Percentiles rank a stretch among this genome's conserved stretches.
Conservation (phyloP, 352 stramenopile genomes). For the Phytophthora cactorum region DNA sequence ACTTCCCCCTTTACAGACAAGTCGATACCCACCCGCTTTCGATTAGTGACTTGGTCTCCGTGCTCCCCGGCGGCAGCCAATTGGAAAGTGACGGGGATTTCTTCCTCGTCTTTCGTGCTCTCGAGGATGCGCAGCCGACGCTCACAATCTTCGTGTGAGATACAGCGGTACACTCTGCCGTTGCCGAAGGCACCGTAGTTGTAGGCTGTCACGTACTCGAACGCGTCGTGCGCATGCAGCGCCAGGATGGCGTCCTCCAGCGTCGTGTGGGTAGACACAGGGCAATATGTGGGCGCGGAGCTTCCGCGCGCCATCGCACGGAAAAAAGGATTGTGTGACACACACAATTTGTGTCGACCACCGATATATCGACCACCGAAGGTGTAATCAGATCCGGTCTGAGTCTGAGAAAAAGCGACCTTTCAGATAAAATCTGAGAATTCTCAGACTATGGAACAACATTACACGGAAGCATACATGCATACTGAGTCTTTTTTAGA, state of each 20-base stretch:
- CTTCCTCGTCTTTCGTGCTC: slow-evolving; percentile 17
- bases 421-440: background rate
- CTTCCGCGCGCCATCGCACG: slow-evolving; percentile 7
- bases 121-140: slow-evolving; percentile 26
- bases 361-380: too few species aligned
- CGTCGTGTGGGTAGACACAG: slow-evolving; percentile 29
- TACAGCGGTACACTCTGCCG: slow-evolving; percentile 32
- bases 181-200: slow-evolving; percentile 28
- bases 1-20: slow-evolving; percentile 22
- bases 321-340: too few species aligned
- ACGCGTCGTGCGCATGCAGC: slow-evolving; percentile 25
- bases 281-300: slow-evolving; percentile 6
- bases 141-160: slow-evolving; percentile 26
- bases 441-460: too few species aligned
- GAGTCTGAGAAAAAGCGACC: too few species aligned
- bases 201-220: slow-evolving; percentile 28
- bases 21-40: slow-evolving; percentile 25
- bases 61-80: slow-evolving; percentile 17
- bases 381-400: too few species aligned
- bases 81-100: slow-evolving; percentile 35
- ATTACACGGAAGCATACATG: too few species aligned
- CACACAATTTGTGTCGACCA: too few species aligned
- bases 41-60: slow-evolving; percentile 17
- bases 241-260: slow-evolving; percentile 23
- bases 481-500: too few species aligned